phyloP scores from a whole-genome alignment of 2,329 filamentous ascomycete genomes.

The Coniella lustricola region DNA sequence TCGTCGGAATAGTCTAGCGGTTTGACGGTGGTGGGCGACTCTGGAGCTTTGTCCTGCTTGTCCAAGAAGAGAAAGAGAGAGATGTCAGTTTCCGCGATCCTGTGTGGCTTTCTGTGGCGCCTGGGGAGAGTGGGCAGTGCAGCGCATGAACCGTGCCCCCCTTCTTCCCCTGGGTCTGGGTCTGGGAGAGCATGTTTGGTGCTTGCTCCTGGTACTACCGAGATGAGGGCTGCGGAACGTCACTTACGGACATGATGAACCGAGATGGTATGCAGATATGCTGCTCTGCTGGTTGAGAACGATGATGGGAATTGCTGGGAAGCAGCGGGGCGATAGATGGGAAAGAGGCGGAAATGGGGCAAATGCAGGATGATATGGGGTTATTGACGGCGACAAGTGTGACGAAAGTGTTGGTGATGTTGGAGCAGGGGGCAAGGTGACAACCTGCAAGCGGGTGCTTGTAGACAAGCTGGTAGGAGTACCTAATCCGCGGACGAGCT shows the following conservation, averaged over 20 bases:
- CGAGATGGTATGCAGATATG: too few relatives aligned
- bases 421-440: background rate
- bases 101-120: background rate
- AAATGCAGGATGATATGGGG: background rate
- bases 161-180: slow-evolving; percentile 2
- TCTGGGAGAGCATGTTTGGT: slow-evolving; percentile 5
- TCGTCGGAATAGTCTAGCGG: slow-evolving; percentile 66
- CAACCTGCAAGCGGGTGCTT: background rate
- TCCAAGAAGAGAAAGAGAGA: background rate
- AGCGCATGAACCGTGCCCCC: slow-evolving; percentile 16
- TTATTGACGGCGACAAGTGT: background rate
- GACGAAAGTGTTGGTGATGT: background rate
- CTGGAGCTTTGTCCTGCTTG: slow-evolving; percentile 30
- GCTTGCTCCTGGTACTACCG: slow-evolving; percentile 11
- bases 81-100: slow-evolving; percentile 2
- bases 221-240: slow-evolving; percentile 10
- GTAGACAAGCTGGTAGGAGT: too few relatives aligned
- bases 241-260: slow-evolving; percentile 17
- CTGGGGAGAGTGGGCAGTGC: slow-evolving; percentile 3
- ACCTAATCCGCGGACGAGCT: too few relatives aligned
- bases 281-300: background rate
- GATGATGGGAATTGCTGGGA: too few relatives aligned
- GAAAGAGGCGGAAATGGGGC: background rate
- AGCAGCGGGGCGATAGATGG: too few relatives aligned
- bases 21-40: slow-evolving; percentile 59